A percentile compares a stretch with the other conserved stretches of the same genome.
Conservation (phyloP, 1,284 basidiomycete species). For the Fistulina hepatica region DNA sequence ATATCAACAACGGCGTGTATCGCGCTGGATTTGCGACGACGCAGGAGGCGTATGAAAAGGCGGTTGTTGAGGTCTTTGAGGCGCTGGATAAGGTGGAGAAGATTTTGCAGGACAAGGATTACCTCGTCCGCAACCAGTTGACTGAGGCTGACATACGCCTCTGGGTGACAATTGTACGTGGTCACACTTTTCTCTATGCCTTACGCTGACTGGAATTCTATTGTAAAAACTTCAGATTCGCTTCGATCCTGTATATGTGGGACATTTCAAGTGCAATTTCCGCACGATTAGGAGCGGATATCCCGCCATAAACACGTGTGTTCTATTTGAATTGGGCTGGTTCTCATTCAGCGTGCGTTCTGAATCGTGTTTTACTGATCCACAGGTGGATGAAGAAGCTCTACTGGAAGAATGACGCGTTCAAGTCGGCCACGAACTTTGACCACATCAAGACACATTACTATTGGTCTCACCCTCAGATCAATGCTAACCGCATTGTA, state of each 20-base stretch:
- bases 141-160: slow-evolving; percentile 91
- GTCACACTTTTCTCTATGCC: slow-evolving; percentile 1
- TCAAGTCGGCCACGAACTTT: slow-evolving; percentile 52
- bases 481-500: slow-evolving; percentile 67
- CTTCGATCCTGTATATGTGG: slow-evolving; percentile 80
- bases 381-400: slow-evolving; percentile 74
- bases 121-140: slow-evolving; percentile 69
- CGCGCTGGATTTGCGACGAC: slow-evolving; percentile 81
- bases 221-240: too few species aligned
- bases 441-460: slow-evolving; percentile 83
- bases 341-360: too few species aligned
- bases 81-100: slow-evolving; percentile 77
- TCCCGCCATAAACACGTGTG: slow-evolving; percentile 65
- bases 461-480: slow-evolving; percentile 59
- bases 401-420: slow-evolving; percentile 87
- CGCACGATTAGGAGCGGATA: slow-evolving; percentile 71
- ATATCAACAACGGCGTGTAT: slow-evolving; percentile 84
- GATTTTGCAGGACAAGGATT: slow-evolving; percentile 68
- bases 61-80: slow-evolving; percentile 63
- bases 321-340: slow-evolving; percentile 8
- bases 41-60: slow-evolving; percentile 74
- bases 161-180: slow-evolving; percentile 79
- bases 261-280: slow-evolving; percentile 93
- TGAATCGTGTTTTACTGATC: background rate
- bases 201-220: background rate